Evolutionary conservation across 2,329 filamentous ascomycete species (phyloP).

Genomic region (Epichloe glyceriae): DNA sequence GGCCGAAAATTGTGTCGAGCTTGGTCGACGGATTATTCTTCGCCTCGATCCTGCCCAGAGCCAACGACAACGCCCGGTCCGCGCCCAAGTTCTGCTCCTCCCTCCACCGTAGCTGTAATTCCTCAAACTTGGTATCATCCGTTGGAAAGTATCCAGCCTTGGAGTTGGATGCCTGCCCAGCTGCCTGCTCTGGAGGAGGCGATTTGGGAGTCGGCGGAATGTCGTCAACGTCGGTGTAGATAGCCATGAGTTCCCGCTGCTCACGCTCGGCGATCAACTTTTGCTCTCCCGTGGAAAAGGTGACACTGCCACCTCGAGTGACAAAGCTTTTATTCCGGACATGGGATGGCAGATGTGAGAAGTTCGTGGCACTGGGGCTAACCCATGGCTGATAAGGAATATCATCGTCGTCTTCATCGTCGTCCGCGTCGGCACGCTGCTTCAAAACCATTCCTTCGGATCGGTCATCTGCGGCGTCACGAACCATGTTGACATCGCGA

Average conservation of each 20-base stretch:
- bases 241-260: conserved; percentile 46
- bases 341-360: conserved; percentile 32
- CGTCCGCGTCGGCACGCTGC: conserved; percentile 32
- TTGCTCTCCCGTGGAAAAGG: conserved; percentile 42
- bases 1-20: conserved; percentile 27
- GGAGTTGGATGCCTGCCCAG: conserved; percentile 10
- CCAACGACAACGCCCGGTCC: conserved; percentile 28
- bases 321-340: conserved; percentile 35
- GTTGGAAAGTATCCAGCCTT: conserved; percentile 25
- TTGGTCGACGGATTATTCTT: conserved; percentile 23
- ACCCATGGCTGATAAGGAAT: conserved; percentile 39
- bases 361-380: conserved; percentile 33
- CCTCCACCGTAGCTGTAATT: conserved; percentile 35
- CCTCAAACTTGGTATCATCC: conserved; percentile 29
- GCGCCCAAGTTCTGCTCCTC: conserved; percentile 33
- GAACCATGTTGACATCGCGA: conserved; percentile 53
- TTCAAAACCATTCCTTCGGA: conserved; percentile 60
- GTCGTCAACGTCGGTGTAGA: conserved; percentile 40
- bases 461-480: conserved; percentile 59
- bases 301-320: conserved; percentile 39
- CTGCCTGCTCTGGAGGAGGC: conserved; percentile 25
- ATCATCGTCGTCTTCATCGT: conserved; percentile 47
- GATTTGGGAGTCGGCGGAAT: conserved; percentile 46
- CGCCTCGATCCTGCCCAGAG: conserved; percentile 29
- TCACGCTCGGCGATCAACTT: conserved; percentile 43